Evolutionary conservation across 1,284 basidiomycete genomes (phyloP).

Genomic region (Kalmanozyma brasiliensis): DNA sequence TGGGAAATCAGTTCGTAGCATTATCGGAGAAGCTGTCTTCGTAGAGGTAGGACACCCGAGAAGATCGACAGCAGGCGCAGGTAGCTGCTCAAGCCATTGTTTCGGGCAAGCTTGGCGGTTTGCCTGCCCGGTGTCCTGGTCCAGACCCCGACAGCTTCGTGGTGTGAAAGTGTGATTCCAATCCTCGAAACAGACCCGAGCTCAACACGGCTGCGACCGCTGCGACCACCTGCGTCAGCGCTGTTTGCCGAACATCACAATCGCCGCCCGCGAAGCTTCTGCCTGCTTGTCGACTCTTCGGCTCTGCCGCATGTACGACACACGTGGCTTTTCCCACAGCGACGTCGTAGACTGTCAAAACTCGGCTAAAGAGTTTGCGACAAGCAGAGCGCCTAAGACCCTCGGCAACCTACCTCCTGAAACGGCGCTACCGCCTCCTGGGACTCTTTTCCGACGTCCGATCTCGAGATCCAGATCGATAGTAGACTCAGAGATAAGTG

Average conservation of each 20-base stretch:
- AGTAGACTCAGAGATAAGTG: no score
- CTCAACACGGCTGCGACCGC: conserved; percentile 8
- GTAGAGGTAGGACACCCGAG: no score
- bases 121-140: background rate
- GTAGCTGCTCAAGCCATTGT: background rate
- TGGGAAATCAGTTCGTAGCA: no score
- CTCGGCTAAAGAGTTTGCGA: conserved; percentile 2
- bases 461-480: background rate
- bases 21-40: no score
- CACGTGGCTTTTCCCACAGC: background rate
- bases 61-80: background rate
- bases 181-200: conserved; percentile 17
- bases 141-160: background rate
- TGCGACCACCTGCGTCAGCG: conserved; percentile 20
- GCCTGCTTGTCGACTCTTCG: background rate
- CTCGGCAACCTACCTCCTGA: background rate
- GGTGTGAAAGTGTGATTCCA: conserved; percentile 1
- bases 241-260: conserved; percentile 3
- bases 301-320: background rate
- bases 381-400: conserved; percentile 2
- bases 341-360: conserved; percentile 8
- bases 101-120: no score
- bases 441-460: background rate
- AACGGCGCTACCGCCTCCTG: background rate
- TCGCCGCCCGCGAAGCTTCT: no score